A percentile compares a stretch with the other conserved stretches of the same genome.
Conservation (phyloP, 179 eudicot species). For the Silene noctiflora region DNA sequence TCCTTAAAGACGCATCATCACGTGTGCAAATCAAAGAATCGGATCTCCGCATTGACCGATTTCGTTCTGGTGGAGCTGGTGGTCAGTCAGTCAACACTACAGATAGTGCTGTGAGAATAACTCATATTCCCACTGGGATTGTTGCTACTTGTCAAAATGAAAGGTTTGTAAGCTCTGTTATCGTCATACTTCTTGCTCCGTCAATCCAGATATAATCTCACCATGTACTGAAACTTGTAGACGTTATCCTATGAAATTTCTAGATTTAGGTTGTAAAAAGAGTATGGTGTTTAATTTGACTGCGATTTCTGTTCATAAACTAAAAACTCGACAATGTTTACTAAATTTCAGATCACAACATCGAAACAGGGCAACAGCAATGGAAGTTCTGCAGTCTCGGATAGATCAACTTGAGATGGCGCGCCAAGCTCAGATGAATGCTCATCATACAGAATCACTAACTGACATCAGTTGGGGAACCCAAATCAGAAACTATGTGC, state of each 20-base stretch:
- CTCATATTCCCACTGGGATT: constrained; percentile 91
- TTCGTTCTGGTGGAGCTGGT: constrained; percentile 88
- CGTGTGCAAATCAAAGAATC: constrained; percentile 88
- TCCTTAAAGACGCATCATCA: constrained; percentile 66
- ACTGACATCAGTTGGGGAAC: constrained; percentile 94
- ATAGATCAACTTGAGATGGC: constrained; percentile 93
- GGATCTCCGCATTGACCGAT: constrained; percentile 82
- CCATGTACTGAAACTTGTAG: constrained; percentile 3
- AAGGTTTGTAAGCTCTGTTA: constrained; percentile 42
- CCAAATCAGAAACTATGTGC: constrained; percentile 90
- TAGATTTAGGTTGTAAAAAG: neutral
- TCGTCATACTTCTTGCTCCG: neutral
- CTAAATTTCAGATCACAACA: constrained; percentile 69
- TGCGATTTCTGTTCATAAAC: neutral
- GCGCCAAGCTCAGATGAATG: constrained; percentile 91
- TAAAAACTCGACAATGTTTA: neutral
- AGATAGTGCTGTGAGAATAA: constrained; percentile 88
- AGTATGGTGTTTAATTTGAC: neutral
- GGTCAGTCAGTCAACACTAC: constrained; percentile 92
- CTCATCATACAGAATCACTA: constrained; percentile 88
- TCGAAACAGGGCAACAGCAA: constrained; percentile 87
- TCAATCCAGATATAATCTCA: neutral
- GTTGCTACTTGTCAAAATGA: constrained; percentile 86
- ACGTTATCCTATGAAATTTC: neutral
- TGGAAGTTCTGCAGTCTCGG: constrained; percentile 96